Conservation (phyloP, 768 basidiomycete genomes). For the Boletus sp. region DNA sequence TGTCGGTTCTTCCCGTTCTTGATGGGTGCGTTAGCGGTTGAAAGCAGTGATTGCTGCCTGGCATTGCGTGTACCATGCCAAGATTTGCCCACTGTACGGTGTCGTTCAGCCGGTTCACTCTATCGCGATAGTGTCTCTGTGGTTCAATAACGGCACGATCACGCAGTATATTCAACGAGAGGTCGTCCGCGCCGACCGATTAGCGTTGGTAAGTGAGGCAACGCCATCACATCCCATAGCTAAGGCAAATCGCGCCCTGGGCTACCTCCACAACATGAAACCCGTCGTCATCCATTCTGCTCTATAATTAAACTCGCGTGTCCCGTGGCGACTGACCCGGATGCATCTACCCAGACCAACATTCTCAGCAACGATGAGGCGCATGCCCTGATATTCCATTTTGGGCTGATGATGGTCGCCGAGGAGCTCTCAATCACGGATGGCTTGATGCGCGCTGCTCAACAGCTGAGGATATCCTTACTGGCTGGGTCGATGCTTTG, state of each 20-base stretch:
- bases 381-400: conserved; percentile 56
- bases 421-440: conserved; percentile 46
- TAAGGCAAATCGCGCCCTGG: conserved; percentile 53
- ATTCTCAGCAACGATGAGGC: conserved; percentile 55
- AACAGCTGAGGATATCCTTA: conserved; percentile 31
- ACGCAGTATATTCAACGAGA: conserved; percentile 45
- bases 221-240: conserved; percentile 26
- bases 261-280: conserved; percentile 54
- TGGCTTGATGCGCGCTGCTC: conserved; percentile 19
- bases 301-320: not conserved
- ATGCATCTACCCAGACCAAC: conserved; percentile 43
- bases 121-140: conserved; percentile 64
- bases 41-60: conserved; percentile 57
- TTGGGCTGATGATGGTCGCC: conserved; percentile 57
- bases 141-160: conserved; percentile 61
- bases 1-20: not conserved
- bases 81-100: conserved; percentile 55
- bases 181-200: conserved; percentile 41
- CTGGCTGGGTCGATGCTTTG: conserved; percentile 37
- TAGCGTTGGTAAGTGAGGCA: conserved; percentile 51
- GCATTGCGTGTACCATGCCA: conserved; percentile 55
- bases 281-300: conserved; percentile 49
- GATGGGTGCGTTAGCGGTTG: conserved; percentile 41
- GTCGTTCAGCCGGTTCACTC: conserved; percentile 49
- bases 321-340: not conserved